Conservation (phyloP, 2,329 filamentous ascomycete genomes). For the Colletotrichum coccodes region DNA sequence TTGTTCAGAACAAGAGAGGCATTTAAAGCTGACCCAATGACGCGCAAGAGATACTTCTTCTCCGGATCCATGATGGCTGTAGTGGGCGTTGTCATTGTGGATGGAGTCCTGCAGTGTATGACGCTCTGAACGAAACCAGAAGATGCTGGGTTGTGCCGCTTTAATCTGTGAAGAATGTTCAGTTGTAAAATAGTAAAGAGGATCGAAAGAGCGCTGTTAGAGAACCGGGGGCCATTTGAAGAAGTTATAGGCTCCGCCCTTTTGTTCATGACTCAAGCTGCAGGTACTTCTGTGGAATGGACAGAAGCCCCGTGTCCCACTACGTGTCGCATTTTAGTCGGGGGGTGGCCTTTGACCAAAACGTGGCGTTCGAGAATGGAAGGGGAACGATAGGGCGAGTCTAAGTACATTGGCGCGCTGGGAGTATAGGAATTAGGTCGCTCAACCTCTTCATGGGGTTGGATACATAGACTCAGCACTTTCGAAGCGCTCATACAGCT, state of each 20-base stretch:
- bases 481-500: too few relatives aligned
- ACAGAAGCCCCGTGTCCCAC: too few relatives aligned
- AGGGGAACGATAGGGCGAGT: too few relatives aligned
- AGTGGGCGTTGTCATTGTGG: neutral
- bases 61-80: neutral
- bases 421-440: too few relatives aligned
- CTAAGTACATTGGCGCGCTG: too few relatives aligned
- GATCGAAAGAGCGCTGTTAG: too few relatives aligned
- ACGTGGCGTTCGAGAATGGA: neutral
- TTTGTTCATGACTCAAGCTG: neutral
- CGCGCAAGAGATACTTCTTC: neutral
- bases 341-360: neutral
- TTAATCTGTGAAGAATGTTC: neutral
- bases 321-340: neutral
- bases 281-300: neutral
- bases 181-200: neutral
- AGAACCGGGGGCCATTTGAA: neutral
- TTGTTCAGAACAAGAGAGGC: neutral
- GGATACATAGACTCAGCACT: too few relatives aligned
- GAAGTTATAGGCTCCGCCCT: neutral
- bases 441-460: too few relatives aligned
- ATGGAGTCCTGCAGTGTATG: neutral
- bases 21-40: neutral
- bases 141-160: neutral
- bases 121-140: too few relatives aligned